Conservation (phyloP, 768 basidiomycete genomes). For the Lactifluus hygrophoroides region DNA sequence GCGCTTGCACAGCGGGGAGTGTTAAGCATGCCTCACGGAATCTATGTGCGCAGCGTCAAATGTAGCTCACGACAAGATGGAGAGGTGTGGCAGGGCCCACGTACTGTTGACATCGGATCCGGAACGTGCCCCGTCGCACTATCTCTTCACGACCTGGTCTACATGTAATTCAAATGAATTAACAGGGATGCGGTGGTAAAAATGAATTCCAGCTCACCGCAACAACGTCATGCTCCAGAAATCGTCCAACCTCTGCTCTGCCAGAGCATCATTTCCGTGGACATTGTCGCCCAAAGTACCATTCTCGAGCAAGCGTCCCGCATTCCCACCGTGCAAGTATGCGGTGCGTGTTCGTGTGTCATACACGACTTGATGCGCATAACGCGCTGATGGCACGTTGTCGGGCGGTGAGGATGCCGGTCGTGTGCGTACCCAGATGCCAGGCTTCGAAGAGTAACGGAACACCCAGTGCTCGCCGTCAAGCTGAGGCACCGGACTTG, state of each 20-base stretch:
- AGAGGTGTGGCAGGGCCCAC: slow-evolving; percentile 20
- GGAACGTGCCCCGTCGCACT: slow-evolving; percentile 52
- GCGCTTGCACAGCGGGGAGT: slow-evolving; percentile 49
- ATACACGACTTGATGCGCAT: slow-evolving; percentile 75
- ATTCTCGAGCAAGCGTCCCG: slow-evolving; percentile 33
- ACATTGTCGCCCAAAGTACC: slow-evolving; percentile 16
- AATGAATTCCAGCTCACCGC: too few relatives aligned
- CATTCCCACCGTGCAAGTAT: slow-evolving; percentile 75
- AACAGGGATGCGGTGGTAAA: too few relatives aligned
- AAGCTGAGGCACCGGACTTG: slow-evolving; percentile 33
- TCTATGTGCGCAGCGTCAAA: slow-evolving; percentile 30
- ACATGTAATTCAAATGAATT: too few relatives aligned
- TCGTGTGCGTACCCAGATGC: slow-evolving; percentile 44
- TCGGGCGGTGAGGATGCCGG: not conserved
- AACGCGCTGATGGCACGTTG: slow-evolving; percentile 46
- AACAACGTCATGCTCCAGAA: slow-evolving; percentile 66
- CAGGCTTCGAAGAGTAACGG: slow-evolving; percentile 49
- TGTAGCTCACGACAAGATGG: not conserved
- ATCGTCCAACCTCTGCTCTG: slow-evolving; percentile 47
- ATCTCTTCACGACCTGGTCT: slow-evolving; percentile 54
- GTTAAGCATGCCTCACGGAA: slow-evolving; percentile 80
- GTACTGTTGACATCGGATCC: slow-evolving; percentile 66
- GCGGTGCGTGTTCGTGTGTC: slow-evolving; percentile 46
- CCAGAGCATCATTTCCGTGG: slow-evolving; percentile 9
- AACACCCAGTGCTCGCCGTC: slow-evolving; percentile 61